Conservation (phyloP, 1,284 basidiomycete genomes). For the Tilletia caries region DNA sequence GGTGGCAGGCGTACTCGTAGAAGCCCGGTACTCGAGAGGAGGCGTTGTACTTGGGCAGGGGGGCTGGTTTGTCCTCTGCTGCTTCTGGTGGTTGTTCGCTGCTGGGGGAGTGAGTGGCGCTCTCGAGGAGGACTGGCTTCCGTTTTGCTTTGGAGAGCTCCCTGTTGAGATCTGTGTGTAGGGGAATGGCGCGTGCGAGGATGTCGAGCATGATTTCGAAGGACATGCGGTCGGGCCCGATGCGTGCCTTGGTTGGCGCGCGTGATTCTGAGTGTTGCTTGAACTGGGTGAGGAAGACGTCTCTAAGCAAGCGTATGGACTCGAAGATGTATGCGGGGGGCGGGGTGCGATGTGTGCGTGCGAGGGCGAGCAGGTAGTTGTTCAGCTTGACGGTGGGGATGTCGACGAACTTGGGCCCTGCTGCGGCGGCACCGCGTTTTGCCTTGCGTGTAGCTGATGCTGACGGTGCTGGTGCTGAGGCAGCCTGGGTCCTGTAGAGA, state of each 20-base stretch:
- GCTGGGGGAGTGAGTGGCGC: not conserved
- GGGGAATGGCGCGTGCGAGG: conserved; percentile 7
- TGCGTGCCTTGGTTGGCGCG: not conserved
- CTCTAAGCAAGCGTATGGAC: not conserved
- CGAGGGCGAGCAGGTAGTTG: conserved; percentile 9
- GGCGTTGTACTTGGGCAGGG: not conserved
- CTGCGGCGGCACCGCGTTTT: not conserved
- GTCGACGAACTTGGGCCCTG: not conserved
- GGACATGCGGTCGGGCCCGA: not conserved
- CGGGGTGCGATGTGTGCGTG: not conserved
- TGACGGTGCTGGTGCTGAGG: not conserved
- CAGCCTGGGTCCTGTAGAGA: not conserved
- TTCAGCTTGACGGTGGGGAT: not conserved
- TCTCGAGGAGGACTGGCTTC: not conserved
- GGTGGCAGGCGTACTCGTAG: not conserved
- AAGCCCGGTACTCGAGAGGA: not conserved
- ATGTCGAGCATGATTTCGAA: conserved; percentile 7
- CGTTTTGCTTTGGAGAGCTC: not conserved
- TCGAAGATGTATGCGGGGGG: conserved; percentile 1
- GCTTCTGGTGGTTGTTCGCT: not conserved
- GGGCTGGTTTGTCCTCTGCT: not conserved
- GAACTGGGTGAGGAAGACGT: not conserved
- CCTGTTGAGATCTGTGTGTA: conserved; percentile 3
- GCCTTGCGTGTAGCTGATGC: not conserved
- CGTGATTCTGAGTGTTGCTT: too few relatives aligned